Percentiles rank a stretch among this genome's conserved stretches.
Evolutionary conservation across 2,329 filamentous ascomycete genomes (phyloP).

Genomic region (Aspergillus sp.): DNA sequence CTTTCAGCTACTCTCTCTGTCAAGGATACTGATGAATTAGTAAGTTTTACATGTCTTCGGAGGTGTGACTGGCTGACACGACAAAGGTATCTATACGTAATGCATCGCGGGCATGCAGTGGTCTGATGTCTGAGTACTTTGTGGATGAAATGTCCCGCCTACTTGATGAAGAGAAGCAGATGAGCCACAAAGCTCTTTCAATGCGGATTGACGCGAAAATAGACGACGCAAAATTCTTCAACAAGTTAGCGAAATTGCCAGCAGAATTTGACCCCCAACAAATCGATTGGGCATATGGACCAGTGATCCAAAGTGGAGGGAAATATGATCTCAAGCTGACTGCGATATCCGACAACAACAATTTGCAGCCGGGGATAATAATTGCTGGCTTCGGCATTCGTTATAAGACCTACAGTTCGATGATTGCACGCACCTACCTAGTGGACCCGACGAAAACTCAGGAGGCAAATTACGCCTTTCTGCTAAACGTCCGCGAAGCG

Average conservation of each 20-base stretch:
- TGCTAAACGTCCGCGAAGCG: slow-evolving; percentile 81
- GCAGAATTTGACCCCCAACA: slow-evolving; percentile 83
- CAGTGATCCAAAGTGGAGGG: slow-evolving; percentile 90
- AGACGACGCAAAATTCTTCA: slow-evolving; percentile 92
- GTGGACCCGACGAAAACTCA: slow-evolving; percentile 97
- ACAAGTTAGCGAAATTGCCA: slow-evolving; percentile 76
- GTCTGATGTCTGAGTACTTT: slow-evolving; percentile 93
- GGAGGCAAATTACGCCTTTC: slow-evolving; percentile 88
- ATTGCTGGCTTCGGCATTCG: slow-evolving; percentile 87
- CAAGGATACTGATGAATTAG: slow-evolving; percentile 91
- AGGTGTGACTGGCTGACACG: slow-evolving; percentile 16
- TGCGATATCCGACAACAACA: slow-evolving; percentile 76
- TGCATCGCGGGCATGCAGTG: slow-evolving; percentile 89
- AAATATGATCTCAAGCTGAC: slow-evolving; percentile 88
- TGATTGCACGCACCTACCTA: slow-evolving; percentile 89
- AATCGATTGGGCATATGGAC: slow-evolving; percentile 91
- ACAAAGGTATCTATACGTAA: slow-evolving; percentile 81
- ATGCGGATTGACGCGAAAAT: slow-evolving; percentile 88
- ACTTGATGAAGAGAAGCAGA: slow-evolving; percentile 94
- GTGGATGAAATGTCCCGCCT: slow-evolving; percentile 97
- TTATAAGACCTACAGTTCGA: slow-evolving; percentile 93
- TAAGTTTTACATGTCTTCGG: slow-evolving; percentile 39
- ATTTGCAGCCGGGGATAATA: slow-evolving; percentile 88
- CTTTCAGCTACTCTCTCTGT: slow-evolving; percentile 86
- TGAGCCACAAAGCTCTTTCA: slow-evolving; percentile 84